phyloP scores from a whole-genome alignment of 768 basidiomycete genomes.

The Russula griseocarnosa region DNA sequence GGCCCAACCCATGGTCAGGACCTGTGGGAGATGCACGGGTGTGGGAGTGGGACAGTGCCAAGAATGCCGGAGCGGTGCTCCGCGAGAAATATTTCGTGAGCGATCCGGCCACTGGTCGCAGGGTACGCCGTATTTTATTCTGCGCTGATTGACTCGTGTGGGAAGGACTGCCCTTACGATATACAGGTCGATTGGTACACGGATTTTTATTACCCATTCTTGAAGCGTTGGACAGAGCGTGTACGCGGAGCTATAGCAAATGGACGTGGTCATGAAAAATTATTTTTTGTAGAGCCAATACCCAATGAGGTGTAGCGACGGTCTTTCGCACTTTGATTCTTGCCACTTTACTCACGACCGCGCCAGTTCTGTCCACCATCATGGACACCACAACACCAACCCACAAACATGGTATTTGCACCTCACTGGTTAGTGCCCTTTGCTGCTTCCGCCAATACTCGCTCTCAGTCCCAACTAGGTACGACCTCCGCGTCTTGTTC shows the following conservation, averaged over 20 bases:
- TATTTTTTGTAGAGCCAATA: conserved; percentile 78
- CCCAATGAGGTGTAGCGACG: conserved; percentile 77
- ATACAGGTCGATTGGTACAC: conserved; percentile 78
- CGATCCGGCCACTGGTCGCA: conserved; percentile 58
- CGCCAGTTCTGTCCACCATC: conserved; percentile 70
- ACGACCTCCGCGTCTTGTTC: conserved; percentile 89
- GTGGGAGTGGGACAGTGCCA: conserved; percentile 79
- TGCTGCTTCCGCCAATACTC: conserved; percentile 28
- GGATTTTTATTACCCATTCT: conserved; percentile 79
- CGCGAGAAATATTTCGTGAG: conserved; percentile 81
- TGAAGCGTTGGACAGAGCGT: conserved; percentile 60
- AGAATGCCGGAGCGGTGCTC: conserved; percentile 66
- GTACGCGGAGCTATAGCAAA: conserved; percentile 41
- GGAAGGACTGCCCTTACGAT: neutral
- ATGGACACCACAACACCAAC: conserved; percentile 64
- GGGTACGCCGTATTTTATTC: conserved; percentile 40
- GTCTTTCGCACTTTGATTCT: neutral
- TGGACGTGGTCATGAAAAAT: conserved; percentile 46
- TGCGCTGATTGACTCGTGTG: neutral
- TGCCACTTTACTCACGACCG: neutral
- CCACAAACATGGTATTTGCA: conserved; percentile 62
- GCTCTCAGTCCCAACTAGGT: conserved; percentile 47
- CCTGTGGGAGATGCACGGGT: conserved; percentile 92
- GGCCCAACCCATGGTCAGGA: conserved; percentile 73
- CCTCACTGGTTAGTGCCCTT: conserved; percentile 59